These are phyloP conservation scores for Xenoacremonium recifei DNA, from an alignment of 2,329 filamentous ascomycete species.

Conservation along the genomic window DNA sequence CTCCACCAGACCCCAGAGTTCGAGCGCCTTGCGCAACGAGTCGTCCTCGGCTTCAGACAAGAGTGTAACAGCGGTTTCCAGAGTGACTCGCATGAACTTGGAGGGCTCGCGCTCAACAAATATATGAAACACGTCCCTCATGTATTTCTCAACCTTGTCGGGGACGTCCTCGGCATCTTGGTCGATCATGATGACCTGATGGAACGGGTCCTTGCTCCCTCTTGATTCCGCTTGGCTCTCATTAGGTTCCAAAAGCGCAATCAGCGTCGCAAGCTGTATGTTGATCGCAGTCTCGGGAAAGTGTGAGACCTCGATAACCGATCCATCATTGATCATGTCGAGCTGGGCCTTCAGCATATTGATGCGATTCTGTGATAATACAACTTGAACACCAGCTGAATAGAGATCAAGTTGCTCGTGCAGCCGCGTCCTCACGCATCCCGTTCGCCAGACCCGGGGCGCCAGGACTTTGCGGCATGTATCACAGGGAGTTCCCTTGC, in stretches of 20 bases:
- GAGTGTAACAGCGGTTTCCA: conserved; percentile 51
- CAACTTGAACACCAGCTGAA: conserved; percentile 62
- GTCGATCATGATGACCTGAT: conserved; percentile 55
- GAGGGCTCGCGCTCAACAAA: conserved; percentile 61
- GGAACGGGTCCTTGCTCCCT: conserved; percentile 32
- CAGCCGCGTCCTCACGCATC: conserved; percentile 61
- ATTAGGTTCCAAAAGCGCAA: conserved; percentile 33
- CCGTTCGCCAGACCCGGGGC: conserved; percentile 63
- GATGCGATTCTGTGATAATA: conserved; percentile 58
- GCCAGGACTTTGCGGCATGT: conserved; percentile 63
- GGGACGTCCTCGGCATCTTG: conserved; percentile 60
- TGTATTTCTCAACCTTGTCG: conserved; percentile 58
- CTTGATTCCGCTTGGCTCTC: conserved; percentile 34
- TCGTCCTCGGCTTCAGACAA: conserved; percentile 49
- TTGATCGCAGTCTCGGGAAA: conserved; percentile 52
- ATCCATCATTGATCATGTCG: conserved; percentile 46
- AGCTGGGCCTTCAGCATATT: conserved; percentile 53
- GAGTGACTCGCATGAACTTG: conserved; percentile 56
- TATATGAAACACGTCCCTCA: conserved; percentile 55
- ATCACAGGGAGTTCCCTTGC: conserved; percentile 61
- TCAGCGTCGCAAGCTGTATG: conserved; percentile 37
- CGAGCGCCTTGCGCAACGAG: conserved; percentile 56
- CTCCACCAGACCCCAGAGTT: conserved; percentile 65
- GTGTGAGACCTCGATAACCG: conserved; percentile 56
- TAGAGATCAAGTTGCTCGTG: conserved; percentile 63